Conservation (phyloP, 257 asterid species). For the Plantago major region DNA sequence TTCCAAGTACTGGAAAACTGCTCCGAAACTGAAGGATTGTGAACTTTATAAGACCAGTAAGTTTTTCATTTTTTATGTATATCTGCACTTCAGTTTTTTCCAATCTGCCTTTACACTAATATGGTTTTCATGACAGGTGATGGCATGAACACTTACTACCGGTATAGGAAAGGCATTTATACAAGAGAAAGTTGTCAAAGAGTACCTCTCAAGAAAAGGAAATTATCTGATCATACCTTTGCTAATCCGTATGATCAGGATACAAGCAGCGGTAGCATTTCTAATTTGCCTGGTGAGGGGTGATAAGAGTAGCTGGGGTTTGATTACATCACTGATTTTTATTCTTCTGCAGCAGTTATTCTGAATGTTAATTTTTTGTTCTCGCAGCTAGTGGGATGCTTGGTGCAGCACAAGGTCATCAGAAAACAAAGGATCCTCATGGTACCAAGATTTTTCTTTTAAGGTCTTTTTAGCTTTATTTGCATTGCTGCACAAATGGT, state of each 20-base stretch:
- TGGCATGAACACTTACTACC: constrained; percentile 56
- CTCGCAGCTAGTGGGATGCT: constrained; percentile 46
- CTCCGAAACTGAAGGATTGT: constrained; percentile 56
- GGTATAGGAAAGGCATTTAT: constrained; percentile 51
- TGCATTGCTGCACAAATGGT: neutral
- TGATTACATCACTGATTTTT: constrained; percentile 13
- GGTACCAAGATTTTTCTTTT: constrained; percentile 36
- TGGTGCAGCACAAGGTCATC: constrained; percentile 35
- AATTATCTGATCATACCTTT: constrained; percentile 42
- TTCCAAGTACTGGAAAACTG: constrained; percentile 67
- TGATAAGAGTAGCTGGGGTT: constrained; percentile 30
- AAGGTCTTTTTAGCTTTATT: constrained; percentile 11
- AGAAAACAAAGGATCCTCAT: constrained; percentile 44
- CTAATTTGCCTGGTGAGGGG: constrained; percentile 53
- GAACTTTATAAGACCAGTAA: constrained; percentile 56
- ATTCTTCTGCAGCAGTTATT: constrained; percentile 14
- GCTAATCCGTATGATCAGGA: constrained; percentile 50
- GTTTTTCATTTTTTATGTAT: constrained; percentile 22
- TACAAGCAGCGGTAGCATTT: constrained; percentile 59
- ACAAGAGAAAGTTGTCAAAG: constrained; percentile 47
- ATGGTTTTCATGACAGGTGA: constrained; percentile 41
- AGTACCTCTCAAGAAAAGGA: constrained; percentile 69
- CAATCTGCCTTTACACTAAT: constrained; percentile 8
- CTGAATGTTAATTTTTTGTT: constrained; percentile 20
- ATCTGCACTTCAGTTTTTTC: neutral